A percentile compares a stretch with the other conserved stretches of the same genome.
Evolutionary conservation across 257 asterid species (phyloP).

Genomic region (Solanum boliviense): DNA sequence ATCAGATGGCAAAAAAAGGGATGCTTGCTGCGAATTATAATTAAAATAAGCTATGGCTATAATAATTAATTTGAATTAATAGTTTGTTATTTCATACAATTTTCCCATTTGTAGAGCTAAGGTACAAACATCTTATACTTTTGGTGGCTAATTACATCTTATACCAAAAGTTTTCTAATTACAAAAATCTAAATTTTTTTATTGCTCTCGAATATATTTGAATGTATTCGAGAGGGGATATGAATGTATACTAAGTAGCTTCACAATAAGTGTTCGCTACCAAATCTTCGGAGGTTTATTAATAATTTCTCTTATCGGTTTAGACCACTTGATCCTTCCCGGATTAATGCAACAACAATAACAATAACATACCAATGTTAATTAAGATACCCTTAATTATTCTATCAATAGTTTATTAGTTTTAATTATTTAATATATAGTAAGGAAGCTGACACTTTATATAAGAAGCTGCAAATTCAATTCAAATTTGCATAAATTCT

Average conservation of each 20-base stretch:
- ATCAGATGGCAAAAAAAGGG: too few species aligned
- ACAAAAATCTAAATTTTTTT: too few species aligned
- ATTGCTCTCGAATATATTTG: not conserved
- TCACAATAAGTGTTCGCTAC: not conserved
- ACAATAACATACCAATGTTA: not conserved
- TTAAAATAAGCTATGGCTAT: too few species aligned
- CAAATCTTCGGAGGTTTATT: not conserved
- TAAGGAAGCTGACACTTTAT: not conserved
- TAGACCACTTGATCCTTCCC: not conserved
- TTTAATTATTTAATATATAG: not conserved
- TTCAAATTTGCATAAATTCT: not conserved
- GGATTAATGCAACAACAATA: not conserved
- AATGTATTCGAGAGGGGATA: not conserved
- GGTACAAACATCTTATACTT: too few species aligned
- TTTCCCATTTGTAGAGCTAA: too few species aligned
- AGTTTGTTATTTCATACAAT: too few species aligned
- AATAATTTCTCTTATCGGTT: not conserved
- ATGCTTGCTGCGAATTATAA: too few species aligned
- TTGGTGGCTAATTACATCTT: too few species aligned
- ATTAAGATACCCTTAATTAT: not conserved
- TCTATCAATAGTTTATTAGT: too few species aligned
- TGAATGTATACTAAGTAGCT: not conserved
- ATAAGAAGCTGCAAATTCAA: not conserved
- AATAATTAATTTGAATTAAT: too few species aligned
- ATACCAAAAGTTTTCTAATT: too few species aligned